Base-by-base conservation (phyloP, 306 rosid genomes). In the Prunus salicina region DNA sequence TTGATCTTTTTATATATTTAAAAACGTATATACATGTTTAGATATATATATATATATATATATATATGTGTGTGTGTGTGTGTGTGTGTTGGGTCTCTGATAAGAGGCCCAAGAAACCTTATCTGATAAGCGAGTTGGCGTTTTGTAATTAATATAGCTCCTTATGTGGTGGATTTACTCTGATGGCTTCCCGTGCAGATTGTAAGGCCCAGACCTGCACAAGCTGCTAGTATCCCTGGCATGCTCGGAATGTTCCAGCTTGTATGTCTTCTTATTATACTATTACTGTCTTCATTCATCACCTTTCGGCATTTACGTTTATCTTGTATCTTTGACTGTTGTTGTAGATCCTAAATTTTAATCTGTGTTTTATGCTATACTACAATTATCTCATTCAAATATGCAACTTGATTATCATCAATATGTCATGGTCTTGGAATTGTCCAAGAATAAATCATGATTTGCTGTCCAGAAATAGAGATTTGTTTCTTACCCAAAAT, bases 221-320 rank as follows among this genome's bases (percentile, higher is more conserved):
- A 96, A 84, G 98, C 99, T 79, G 99, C 99, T 78, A 96, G 99
- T 83, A 93, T 96, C 67, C 99, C 98, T 49, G 98, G 99, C 78
- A 96, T 96, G 99, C 96, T 96, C 22, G 97, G 96, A 81, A 91
- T 96, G 97, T 93, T 96, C 86, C 98, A 92, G 86, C 89, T 87
- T 82, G 99, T 96, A 92, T 82, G 94, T 50, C 34, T 57, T 77
- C 67, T n/a, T 62, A 57, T 67, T 77, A 14, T 72, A 52, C 72
- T 27, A 72, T 49, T 68, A 52, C 14, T 55, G 13, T 69, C 2
- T 24, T 13, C 13, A 34, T 46, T 43, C 73, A 49, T 13, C 43
- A 38, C 9, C 19, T 60, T 24, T 2, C 13, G 16, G 14, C 20
- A 60, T 25, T 25, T 60, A 60, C 18, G 8, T 28, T 9, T 50